These are phyloP conservation scores for Hyphopichia pseudoburtonii DNA, from an alignment of 1,139 yeast species.

Conservation along the genomic window DNA sequence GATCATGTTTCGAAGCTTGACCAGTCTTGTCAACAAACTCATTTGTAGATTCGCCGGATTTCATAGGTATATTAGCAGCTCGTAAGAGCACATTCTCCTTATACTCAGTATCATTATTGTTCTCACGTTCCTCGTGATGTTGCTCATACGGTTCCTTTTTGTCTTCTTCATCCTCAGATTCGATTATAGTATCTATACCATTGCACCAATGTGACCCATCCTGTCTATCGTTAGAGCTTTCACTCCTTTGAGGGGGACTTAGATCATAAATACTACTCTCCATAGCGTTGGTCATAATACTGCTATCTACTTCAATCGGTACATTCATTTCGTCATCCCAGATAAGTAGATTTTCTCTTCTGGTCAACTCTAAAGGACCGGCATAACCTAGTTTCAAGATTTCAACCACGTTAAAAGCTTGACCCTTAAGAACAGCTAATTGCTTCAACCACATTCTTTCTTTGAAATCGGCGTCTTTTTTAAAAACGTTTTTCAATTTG, in stretches of 20 bases:
- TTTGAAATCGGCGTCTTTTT: constrained; percentile 61
- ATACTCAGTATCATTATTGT: too few species aligned
- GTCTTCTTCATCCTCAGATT: constrained; percentile 1
- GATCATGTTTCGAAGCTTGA: background rate
- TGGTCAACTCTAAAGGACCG: constrained; percentile 68
- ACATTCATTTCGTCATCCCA: constrained; percentile 64
- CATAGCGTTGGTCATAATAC: constrained; percentile 16
- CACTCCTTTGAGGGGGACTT: background rate
- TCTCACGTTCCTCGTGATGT: too few species aligned
- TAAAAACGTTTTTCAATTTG: constrained; percentile 48
- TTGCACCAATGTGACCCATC: background rate
- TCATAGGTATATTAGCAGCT: too few species aligned
- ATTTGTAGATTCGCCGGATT: too few species aligned
- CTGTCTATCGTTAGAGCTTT: background rate
- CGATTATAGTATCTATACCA: background rate
- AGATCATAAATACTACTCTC: constrained; percentile 21
- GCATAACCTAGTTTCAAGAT: constrained; percentile 55
- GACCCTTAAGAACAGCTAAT: constrained; percentile 73
- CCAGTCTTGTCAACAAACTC: too few species aligned
- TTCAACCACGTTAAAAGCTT: constrained; percentile 75
- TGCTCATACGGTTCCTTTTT: too few species aligned
- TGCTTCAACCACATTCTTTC: constrained; percentile 69
- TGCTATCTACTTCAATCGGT: constrained; percentile 34
- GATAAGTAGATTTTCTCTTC: constrained; percentile 57
- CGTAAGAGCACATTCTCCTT: too few species aligned